phyloP scores from a whole-genome alignment of 805 yeast genomes.

The Helenozyma baotianmanensis region DNA sequence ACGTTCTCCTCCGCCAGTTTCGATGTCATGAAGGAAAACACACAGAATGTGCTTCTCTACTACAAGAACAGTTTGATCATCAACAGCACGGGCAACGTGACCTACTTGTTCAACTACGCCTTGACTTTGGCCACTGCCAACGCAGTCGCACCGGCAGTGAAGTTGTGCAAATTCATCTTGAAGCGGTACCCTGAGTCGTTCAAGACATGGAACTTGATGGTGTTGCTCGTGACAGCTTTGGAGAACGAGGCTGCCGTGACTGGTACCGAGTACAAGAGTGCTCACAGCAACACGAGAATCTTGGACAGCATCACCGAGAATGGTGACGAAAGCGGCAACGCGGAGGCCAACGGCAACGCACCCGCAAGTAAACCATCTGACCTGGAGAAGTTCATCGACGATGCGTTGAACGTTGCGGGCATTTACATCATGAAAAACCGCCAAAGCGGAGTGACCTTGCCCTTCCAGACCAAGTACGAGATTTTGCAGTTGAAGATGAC shows the following conservation, averaged over 20 bases:
- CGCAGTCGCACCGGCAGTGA: constrained; percentile 39
- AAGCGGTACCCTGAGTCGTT: constrained; percentile 51
- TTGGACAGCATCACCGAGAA: neutral
- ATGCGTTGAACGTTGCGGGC: constrained; percentile 44
- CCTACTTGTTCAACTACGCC: constrained; percentile 40
- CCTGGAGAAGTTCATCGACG: constrained; percentile 52
- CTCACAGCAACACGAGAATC: too few relatives aligned
- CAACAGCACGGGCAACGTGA: constrained; percentile 30
- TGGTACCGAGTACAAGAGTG: too few relatives aligned
- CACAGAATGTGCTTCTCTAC: constrained; percentile 15
- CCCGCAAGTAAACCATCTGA: constrained; percentile 33
- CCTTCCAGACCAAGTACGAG: constrained; percentile 38
- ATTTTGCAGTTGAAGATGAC: constrained; percentile 70
- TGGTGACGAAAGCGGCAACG: neutral
- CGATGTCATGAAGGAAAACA: constrained; percentile 15
- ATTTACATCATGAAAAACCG: constrained; percentile 24
- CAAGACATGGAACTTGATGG: constrained; percentile 63
- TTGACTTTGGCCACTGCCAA: constrained; percentile 43
- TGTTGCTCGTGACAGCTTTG: constrained; percentile 56
- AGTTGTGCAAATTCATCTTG: constrained; percentile 45
- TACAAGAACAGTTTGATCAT: constrained; percentile 35
- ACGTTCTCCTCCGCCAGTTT: constrained; percentile 22
- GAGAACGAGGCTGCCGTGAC: constrained; percentile 33
- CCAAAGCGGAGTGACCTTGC: constrained; percentile 21
- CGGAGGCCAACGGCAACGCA: neutral